Evolutionary conservation across 192 early-diverging fungal genomes (phyloP).

Genomic region (Coemansia sp.): DNA sequence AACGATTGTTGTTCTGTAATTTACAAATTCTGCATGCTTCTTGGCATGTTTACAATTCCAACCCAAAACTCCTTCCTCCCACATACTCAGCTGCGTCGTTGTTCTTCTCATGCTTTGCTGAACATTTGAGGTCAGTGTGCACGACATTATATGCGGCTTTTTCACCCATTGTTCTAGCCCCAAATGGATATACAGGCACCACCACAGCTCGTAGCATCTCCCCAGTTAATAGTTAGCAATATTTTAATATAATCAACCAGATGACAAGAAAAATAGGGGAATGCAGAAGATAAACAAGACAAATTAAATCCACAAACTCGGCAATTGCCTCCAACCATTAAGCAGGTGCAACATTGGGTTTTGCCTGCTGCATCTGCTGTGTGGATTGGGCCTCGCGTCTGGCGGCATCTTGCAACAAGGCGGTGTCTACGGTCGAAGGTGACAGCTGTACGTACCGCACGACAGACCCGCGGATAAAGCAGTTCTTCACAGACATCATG

Average conservation of each 20-base stretch:
- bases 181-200: background rate
- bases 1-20: background rate
- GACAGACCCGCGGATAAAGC: constrained; percentile 98
- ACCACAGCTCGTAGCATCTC: too few species aligned
- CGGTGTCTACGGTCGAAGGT: constrained; percentile 86
- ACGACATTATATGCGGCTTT: background rate
- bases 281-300: background rate
- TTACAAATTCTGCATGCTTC: background rate
- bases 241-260: too few species aligned
- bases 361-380: constrained; percentile 37
- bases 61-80: too few species aligned
- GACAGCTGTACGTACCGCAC: constrained; percentile 96
- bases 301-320: background rate
- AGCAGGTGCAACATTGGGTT: constrained; percentile 24
- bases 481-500: constrained; percentile 98
- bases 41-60: background rate
- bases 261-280: too few species aligned
- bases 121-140: background rate
- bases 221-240: too few species aligned
- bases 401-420: constrained; percentile 95
- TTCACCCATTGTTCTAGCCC: background rate
- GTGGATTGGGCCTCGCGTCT: constrained; percentile 78
- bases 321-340: constrained; percentile 2
- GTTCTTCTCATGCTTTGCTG: background rate
- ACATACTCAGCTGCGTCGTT: too few species aligned